Conservation (phyloP, 345 rosid genomes). For the Camelina neglecta region DNA sequence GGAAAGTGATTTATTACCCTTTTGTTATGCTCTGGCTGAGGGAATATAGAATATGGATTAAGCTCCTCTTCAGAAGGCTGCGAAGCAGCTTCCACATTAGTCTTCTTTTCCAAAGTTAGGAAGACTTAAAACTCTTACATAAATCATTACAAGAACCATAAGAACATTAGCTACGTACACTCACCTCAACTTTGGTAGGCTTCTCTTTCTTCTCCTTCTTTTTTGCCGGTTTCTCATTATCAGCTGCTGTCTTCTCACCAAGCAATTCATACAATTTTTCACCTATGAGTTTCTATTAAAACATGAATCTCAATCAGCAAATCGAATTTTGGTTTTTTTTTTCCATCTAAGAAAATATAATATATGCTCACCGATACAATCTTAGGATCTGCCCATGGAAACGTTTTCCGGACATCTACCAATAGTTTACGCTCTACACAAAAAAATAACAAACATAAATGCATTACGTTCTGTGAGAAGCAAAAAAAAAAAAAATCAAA, state of each 20-base stretch:
- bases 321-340: neutral
- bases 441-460: neutral
- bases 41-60: slow-evolving; percentile 81
- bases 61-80: slow-evolving; percentile 82
- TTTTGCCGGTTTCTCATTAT: slow-evolving; percentile 82
- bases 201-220: slow-evolving; percentile 82
- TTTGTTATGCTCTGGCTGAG: slow-evolving; percentile 76
- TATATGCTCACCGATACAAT: slow-evolving; percentile 61
- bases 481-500: no score
- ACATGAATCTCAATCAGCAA: slow-evolving; percentile 9
- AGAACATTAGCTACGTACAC: no score
- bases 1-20: slow-evolving; percentile 54
- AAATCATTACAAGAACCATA: no score
- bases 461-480: slow-evolving; percentile 7
- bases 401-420: slow-evolving; percentile 65
- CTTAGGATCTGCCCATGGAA: slow-evolving; percentile 92
- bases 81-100: slow-evolving; percentile 42
- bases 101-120: no score
- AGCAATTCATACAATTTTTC: slow-evolving; percentile 70
- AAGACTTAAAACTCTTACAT: no score
- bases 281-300: slow-evolving; percentile 68
- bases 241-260: slow-evolving; percentile 89
- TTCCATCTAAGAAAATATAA: neutral
- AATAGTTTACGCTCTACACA: slow-evolving; percentile 68
- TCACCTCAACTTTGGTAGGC: slow-evolving; percentile 52